These are phyloP conservation scores for Arthrobotrys conoides DNA, from an alignment of 2,329 filamentous ascomycete genomes.

Conservation along the genomic window DNA sequence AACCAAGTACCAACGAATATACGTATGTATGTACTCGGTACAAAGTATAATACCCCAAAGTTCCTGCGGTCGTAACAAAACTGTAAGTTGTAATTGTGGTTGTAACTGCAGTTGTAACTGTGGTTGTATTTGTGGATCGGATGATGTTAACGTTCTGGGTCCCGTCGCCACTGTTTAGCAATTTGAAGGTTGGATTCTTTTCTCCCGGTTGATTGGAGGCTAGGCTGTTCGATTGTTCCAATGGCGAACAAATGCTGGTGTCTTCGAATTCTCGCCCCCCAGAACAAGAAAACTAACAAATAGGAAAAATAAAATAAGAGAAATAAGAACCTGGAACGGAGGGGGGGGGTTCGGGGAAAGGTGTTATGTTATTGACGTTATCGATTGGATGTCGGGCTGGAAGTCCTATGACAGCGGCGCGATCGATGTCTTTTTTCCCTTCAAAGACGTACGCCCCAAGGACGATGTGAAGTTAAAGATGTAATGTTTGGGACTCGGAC, in stretches of 20 bases:
- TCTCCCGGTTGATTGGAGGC: conserved; percentile 55
- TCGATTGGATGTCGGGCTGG: conserved; percentile 18
- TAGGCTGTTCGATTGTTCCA: conserved; percentile 56
- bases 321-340: background rate
- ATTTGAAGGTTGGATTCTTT: conserved; percentile 32
- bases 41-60: background rate
- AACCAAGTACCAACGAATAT: conserved; percentile 4
- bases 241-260: conserved; percentile 50
- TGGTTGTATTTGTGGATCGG: conserved; percentile 14
- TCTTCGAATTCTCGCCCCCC: conserved; percentile 30
- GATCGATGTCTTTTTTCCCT: conserved; percentile 1
- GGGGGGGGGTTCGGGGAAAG: background rate
- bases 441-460: background rate
- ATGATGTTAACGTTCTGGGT: conserved; percentile 28
- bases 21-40: conserved; percentile 2
- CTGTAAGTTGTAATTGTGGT: background rate
- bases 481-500: conserved; percentile 10
- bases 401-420: conserved; percentile 12
- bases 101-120: background rate
- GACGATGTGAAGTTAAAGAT: conserved; percentile 11
- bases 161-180: conserved; percentile 54
- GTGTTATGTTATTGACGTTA: conserved; percentile 2
- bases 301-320: background rate
- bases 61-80: background rate
- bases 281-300: conserved; percentile 14